These are phyloP conservation scores for Sphagnum contortum DNA, from an alignment of 225 moss, liverwort and hornwort species.

Conservation along the genomic window DNA sequence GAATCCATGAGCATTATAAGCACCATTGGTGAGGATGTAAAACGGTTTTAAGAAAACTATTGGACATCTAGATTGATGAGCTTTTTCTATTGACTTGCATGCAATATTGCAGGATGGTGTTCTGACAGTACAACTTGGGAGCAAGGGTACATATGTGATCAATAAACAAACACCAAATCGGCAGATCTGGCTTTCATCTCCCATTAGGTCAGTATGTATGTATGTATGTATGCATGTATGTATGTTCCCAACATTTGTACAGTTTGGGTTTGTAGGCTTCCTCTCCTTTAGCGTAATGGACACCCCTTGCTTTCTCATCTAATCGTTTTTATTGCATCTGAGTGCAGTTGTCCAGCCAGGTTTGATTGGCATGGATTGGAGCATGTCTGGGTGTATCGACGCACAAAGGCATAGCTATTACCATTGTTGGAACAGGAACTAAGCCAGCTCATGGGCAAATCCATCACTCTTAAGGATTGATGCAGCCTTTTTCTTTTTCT, in stretches of 20 bases:
- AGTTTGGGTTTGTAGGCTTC: not conserved
- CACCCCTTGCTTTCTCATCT: not conserved
- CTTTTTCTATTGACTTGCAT: too few relatives aligned
- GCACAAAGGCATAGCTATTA: conserved; percentile 56
- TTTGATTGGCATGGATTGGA: conserved; percentile 65
- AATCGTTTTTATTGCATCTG: not conserved
- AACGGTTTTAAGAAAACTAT: not conserved
- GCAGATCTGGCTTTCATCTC: conserved; percentile 94
- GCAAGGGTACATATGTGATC: conserved; percentile 84
- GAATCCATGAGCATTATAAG: too few relatives aligned
- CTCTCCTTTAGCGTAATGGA: not conserved
- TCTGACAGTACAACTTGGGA: conserved; percentile 66
- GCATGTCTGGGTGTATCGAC: conserved; percentile 64
- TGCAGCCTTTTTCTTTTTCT: not conserved
- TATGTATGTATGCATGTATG: not conserved
- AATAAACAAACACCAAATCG: conserved; percentile 99
- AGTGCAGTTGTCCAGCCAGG: conserved; percentile 86
- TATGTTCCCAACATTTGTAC: not conserved
- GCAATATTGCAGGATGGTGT: conserved; percentile 70
- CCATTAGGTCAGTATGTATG: conserved; percentile 62
- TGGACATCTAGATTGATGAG: not conserved
- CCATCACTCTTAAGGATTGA: conserved; percentile 36
- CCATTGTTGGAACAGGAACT: conserved; percentile 70
- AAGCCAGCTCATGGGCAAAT: conserved; percentile 51
- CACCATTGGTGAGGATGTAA: not conserved